A percentile compares a stretch with the other conserved stretches of the same genome.
Conservation (phyloP, 495 filamentous ascomycete genomes). For the Penicillium nucicola region DNA sequence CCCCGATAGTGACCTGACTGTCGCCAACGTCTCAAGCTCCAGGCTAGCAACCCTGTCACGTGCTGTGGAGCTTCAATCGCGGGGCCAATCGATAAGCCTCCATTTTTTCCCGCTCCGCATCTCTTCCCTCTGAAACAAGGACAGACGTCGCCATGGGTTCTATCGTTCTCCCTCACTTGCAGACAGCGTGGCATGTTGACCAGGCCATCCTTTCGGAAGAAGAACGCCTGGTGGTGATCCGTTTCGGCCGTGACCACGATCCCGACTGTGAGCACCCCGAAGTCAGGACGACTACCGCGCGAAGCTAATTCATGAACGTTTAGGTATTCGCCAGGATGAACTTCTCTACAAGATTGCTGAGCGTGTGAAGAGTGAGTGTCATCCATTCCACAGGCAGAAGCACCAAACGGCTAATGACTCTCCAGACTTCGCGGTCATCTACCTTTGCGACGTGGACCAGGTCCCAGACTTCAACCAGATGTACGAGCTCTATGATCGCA, state of each 20-base stretch:
- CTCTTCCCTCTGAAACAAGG: background rate
- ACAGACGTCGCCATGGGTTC: constrained; percentile 64
- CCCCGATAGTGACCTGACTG: background rate
- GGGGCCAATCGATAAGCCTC: constrained; percentile 23
- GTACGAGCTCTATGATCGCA: constrained; percentile 74
- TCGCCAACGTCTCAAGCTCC: background rate
- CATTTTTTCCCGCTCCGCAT: constrained; percentile 3
- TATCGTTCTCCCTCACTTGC: constrained; percentile 88
- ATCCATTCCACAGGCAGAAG: background rate
- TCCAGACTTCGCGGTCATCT: constrained; percentile 70
- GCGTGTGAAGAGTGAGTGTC: constrained; percentile 42
- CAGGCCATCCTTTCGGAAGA: constrained; percentile 91
- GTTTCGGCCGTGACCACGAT: constrained; percentile 81
- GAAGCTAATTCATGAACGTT: constrained; percentile 11
- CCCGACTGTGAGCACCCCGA: constrained; percentile 56
- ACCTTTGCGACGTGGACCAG: constrained; percentile 94
- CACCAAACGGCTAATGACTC: background rate
- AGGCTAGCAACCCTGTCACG: constrained; percentile 8
- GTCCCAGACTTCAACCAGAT: constrained; percentile 98
- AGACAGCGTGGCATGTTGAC: constrained; percentile 94
- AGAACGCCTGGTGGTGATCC: constrained; percentile 92
- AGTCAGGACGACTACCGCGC: background rate
- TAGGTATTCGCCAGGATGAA: constrained; percentile 88
- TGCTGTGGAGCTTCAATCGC: constrained; percentile 17
- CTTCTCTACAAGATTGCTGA: constrained; percentile 73